Conservation (phyloP, 495 filamentous ascomycete species). For the Xylaria bambusicola region DNA sequence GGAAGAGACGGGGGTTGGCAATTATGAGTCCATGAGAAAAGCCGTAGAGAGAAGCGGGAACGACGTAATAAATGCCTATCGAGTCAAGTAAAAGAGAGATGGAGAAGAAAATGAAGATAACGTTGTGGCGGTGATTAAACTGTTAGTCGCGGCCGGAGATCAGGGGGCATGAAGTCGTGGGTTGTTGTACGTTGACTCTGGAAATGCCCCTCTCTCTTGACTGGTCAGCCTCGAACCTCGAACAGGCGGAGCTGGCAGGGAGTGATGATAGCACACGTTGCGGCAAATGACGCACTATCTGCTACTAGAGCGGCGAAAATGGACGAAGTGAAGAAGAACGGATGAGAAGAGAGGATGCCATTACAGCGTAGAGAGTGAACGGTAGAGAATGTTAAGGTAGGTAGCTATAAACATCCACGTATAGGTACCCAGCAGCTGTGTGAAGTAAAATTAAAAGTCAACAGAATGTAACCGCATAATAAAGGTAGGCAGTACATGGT, state of each 20-base stretch:
- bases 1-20: background rate
- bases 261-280: no score
- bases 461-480: no score
- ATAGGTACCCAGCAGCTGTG: no score
- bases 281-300: no score
- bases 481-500: no score
- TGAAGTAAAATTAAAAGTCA: no score
- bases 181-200: slow-evolving; percentile 4
- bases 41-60: background rate
- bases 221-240: background rate
- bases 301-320: no score
- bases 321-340: no score
- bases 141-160: background rate
- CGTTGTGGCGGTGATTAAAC: background rate
- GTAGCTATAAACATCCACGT: no score
- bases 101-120: background rate
- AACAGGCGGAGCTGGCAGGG: no score
- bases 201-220: slow-evolving; percentile 17
- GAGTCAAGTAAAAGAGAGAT: background rate
- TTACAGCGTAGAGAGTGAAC: background rate
- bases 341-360: no score
- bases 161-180: slow-evolving; percentile 3
- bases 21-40: background rate
- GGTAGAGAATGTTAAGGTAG: no score
- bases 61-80: background rate